These are phyloP conservation scores for Atkinsonella texensis DNA, from an alignment of 2,329 filamentous ascomycete species.

Conservation along the genomic window DNA sequence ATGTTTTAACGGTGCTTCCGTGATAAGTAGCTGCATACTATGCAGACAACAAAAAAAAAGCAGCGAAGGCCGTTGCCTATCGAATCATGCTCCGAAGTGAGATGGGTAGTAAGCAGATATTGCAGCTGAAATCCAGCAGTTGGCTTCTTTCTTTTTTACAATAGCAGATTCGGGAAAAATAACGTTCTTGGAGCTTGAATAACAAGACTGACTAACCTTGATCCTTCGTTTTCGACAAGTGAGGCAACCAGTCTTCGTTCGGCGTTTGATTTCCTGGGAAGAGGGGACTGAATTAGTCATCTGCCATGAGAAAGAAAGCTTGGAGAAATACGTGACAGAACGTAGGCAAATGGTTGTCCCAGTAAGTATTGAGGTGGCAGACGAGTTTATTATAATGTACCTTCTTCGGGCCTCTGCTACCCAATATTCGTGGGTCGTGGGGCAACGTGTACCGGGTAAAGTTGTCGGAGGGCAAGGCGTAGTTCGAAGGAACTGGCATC, in stretches of 20 bases:
- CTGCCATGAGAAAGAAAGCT: neutral
- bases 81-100: neutral
- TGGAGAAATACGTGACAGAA: neutral
- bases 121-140: too few species aligned
- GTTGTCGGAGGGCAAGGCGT: slow-evolving; percentile 32
- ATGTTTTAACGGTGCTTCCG: neutral
- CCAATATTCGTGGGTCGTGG: slow-evolving; percentile 35
- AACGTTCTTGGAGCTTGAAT: too few species aligned
- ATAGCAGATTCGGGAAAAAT: neutral
- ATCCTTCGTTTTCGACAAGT: slow-evolving; percentile 50
- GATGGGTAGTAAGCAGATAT: too few species aligned
- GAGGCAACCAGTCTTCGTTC: slow-evolving; percentile 51
- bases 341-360: neutral
- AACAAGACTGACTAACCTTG: slow-evolving; percentile 35
- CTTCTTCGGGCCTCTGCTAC: slow-evolving; percentile 44
- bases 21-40: neutral
- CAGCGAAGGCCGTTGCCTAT: neutral
- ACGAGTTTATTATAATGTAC: slow-evolving; percentile 23
- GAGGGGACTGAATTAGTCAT: slow-evolving; percentile 3
- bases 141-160: too few species aligned
- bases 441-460: slow-evolving; percentile 34
- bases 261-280: slow-evolving; percentile 48
- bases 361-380: neutral
- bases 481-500: slow-evolving; percentile 21
- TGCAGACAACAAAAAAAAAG: too few species aligned